Evolutionary conservation across 2,329 filamentous ascomycete species (phyloP), one percentile per base, ranked within the genome.

Genomic region (Shiraia bambusicola): DNA sequence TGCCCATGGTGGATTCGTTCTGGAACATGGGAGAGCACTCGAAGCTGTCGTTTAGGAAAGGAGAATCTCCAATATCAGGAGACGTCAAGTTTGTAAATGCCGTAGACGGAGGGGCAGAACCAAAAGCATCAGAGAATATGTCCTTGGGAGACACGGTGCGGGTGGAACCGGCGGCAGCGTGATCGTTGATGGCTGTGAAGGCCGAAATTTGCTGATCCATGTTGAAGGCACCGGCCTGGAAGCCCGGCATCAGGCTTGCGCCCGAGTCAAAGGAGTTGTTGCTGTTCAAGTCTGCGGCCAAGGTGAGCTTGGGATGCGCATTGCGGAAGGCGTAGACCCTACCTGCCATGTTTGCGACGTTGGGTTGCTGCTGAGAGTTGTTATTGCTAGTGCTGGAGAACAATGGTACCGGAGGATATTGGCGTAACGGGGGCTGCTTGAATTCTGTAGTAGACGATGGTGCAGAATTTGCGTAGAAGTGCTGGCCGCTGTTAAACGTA

Each of bases 61-160:
- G 88, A 37, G 88, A 94, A 58, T 84, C 87, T 63, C 87, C 76
- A n/a, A 86, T 88, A 52, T 73, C 72, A 31, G 90, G 90, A 46
- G 90, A 93, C 42, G 89, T 95, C 69, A 95, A 65, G 50, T 89
- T 83, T 26, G 90, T 95, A 63, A 93, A 82, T 25, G 87, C 83
- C 33, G 84, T 79, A 2, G 90, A 95, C 62, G 88, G 88, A 22
- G 90, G 90, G 27, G 88, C 82, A 49, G 88, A 94, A 63, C 81
- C 76, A 61, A 82, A 82, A 45, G 79, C 76, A 59, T 87, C 82
- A 54, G 82, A 80, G 57, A 91, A 76, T 52, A 95, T 76, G 61
- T 95, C 89, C 69, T 87, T 84, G 14, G 90, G 90, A 48, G 90
- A 95, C 49, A 95, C 80, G 29, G 90, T 95, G 45, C 66, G 68